Evolutionary conservation across 306 rosid genomes (phyloP), one percentile per base, ranked within the genome.

Genomic region (Quillaja saponaria): DNA sequence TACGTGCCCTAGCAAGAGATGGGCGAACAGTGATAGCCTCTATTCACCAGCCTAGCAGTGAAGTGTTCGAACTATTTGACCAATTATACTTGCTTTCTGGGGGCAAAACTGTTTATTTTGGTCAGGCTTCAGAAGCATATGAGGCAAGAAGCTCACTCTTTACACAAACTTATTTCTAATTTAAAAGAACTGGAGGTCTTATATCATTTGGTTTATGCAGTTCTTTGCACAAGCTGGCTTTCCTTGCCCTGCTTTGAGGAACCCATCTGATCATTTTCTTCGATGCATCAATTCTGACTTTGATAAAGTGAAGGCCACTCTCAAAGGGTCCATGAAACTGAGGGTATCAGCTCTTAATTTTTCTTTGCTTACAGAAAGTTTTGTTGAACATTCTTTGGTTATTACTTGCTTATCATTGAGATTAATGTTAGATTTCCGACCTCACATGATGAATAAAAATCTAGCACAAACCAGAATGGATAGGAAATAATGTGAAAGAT

Each of bases 11-110:
- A 5, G 87, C 99, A 69, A 84, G 96, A 39, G 97, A 87, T 58
- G 96, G 99, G 10, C 77, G 99, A 77, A 92, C 99, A 0, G 95
- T 92, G 6, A 89, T 92, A 65, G 99, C 99, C 41, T 92, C 99
- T 0, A 87, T 92, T 71, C 99, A 92, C 67, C 99, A 92, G 60
- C 99, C 99, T 0, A 92, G 99, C 76, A 92, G 99, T 87, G 97
- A 92, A 84, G 99, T 89, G 25, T 92, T 92, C 66, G 97, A 89
- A 69, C 84, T 92, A 2, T 92, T 92, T 80, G 97, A 92, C 73
- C 95, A 73, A 78, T 54, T 92, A 64, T 92, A 73, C 69, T 82
- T 92, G 83, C 97, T 92, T 55, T 92, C 99, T 25, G 85, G 96
- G 0, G 96, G 99, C 50, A 89, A 92, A 77, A 89, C 97, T 71